These are phyloP conservation scores for Aphanoascus verrucosus DNA, from an alignment of 2,329 filamentous ascomycete species.

Conservation along the genomic window DNA sequence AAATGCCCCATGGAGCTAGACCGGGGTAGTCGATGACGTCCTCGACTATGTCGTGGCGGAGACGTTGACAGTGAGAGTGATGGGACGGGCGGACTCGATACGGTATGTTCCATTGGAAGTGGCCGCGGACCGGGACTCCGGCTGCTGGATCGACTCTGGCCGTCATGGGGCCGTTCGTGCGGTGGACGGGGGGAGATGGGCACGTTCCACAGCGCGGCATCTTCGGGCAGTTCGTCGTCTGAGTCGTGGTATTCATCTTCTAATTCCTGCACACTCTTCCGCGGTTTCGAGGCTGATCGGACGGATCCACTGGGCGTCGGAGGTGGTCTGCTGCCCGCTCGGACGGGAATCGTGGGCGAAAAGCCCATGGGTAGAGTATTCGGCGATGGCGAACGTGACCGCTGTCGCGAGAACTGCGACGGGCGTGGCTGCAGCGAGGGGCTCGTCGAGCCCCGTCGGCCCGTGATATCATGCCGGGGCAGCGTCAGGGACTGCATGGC, in stretches of 20 bases:
- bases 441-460: slow-evolving; percentile 10
- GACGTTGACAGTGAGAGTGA: slow-evolving; percentile 25
- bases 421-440: slow-evolving; percentile 20
- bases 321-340: slow-evolving; percentile 23
- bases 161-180: slow-evolving; percentile 26
- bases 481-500: slow-evolving; percentile 21
- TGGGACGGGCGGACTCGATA: slow-evolving; percentile 21
- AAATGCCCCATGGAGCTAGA: slow-evolving; percentile 28
- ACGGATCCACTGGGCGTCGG: slow-evolving; percentile 14
- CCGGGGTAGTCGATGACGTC: slow-evolving; percentile 22
- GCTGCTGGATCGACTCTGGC: slow-evolving; percentile 33
- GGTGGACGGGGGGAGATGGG: slow-evolving; percentile 39
- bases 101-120: slow-evolving; percentile 34
- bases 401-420: slow-evolving; percentile 9
- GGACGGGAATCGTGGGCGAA: slow-evolving; percentile 8
- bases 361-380: not conserved
- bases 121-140: slow-evolving; percentile 32
- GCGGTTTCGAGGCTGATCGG: slow-evolving; percentile 33
- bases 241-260: slow-evolving; percentile 43
- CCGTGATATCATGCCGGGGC: slow-evolving; percentile 18
- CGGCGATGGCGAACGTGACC: slow-evolving; percentile 15
- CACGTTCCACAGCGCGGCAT: slow-evolving; percentile 42
- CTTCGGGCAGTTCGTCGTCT: slow-evolving; percentile 42
- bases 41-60: slow-evolving; percentile 19
- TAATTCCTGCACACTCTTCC: slow-evolving; percentile 39